phyloP scores from a whole-genome alignment of 148 eudicot species.

The Heliosperma pusillum region DNA sequence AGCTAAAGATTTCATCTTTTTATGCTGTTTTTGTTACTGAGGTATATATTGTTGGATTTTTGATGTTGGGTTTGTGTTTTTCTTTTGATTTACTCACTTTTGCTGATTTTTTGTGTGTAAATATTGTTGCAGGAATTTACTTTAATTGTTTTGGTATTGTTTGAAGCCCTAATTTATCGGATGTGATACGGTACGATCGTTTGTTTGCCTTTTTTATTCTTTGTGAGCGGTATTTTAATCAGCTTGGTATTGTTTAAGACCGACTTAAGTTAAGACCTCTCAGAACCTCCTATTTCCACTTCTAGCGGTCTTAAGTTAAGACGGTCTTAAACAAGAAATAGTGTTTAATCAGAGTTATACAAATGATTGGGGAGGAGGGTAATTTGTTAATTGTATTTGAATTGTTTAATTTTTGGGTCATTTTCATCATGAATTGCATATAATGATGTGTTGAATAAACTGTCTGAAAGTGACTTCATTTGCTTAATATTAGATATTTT shows the following conservation, averaged over 20 bases:
- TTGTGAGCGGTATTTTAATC: too few species aligned
- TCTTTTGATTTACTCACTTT: neutral
- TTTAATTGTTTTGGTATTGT: too few species aligned
- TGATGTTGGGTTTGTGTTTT: conserved; percentile 5
- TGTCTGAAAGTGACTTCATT: conserved; percentile 20
- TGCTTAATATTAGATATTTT: neutral
- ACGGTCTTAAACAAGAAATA: too few species aligned
- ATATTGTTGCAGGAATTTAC: conserved; percentile 14
- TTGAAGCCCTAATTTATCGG: neutral
- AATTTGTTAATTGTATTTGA: neutral
- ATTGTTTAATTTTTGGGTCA: conserved; percentile 15
- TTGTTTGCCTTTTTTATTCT: too few species aligned
- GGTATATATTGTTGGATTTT: neutral
- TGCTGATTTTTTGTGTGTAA: neutral
- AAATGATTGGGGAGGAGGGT: too few species aligned
- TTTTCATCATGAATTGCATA: neutral
- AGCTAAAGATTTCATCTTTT: neutral
- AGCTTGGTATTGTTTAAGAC: too few species aligned
- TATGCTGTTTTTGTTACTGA: neutral
- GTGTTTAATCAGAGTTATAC: too few species aligned
- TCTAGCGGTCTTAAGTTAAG: too few species aligned
- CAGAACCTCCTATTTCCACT: too few species aligned
- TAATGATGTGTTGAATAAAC: conserved; percentile 8
- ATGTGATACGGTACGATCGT: neutral
- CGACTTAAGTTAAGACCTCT: too few species aligned